Evolutionary conservation across 208 protist genomes (phyloP).

Genomic region (Acanthamoeba culbertsoni): DNA sequence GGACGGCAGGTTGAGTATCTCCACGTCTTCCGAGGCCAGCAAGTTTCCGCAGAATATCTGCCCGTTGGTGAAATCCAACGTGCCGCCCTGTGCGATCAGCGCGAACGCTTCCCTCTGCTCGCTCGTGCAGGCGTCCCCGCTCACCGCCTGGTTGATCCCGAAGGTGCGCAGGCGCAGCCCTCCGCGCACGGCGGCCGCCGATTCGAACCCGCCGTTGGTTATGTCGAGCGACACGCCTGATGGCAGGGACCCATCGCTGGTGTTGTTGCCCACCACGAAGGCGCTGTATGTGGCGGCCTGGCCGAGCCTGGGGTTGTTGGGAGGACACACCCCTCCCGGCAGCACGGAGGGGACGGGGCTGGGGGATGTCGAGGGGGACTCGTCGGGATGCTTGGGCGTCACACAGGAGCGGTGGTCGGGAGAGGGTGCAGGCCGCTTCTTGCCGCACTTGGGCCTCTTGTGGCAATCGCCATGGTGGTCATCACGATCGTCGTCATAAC

Average conservation of each 20-base stretch:
- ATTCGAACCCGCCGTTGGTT: not conserved
- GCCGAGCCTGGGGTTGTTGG: not conserved
- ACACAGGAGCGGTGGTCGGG: not conserved
- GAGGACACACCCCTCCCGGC: too few species aligned
- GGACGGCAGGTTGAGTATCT: conserved; percentile 11
- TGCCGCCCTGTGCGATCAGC: not conserved
- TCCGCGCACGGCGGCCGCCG: not conserved
- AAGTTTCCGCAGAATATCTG: not conserved
- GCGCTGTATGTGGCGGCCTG: not conserved
- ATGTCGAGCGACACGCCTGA: not conserved
- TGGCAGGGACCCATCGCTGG: not conserved
- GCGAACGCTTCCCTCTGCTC: not conserved
- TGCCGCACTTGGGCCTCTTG: too few species aligned
- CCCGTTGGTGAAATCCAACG: not conserved
- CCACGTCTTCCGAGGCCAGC: not conserved
- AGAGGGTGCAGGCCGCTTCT: not conserved
- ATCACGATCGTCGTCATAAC: too few species aligned
- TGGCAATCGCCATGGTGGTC: too few species aligned
- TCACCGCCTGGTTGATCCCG: not conserved
- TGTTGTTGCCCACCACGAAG: not conserved
- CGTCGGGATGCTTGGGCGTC: not conserved
- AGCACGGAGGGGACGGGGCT: not conserved
- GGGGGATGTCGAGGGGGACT: not conserved
- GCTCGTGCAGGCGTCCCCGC: not conserved
- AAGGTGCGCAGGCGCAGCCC: not conserved